Evolutionary conservation across 2,329 filamentous ascomycete species (phyloP).

Genomic region (Paecilomyces niveus): DNA sequence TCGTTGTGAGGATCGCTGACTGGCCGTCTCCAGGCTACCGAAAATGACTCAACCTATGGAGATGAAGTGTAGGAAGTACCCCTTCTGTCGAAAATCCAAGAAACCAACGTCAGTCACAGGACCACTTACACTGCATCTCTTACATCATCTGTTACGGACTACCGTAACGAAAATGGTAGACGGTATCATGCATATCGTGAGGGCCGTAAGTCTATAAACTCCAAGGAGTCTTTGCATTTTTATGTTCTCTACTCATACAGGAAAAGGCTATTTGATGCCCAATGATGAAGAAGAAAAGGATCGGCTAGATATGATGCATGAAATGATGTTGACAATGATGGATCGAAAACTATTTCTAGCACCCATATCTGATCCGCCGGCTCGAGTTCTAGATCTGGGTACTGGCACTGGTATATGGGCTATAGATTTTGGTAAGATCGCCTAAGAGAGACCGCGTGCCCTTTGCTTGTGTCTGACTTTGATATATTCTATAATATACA

Average conservation of each 20-base stretch:
- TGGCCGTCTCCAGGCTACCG: no score
- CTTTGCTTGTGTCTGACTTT: background rate
- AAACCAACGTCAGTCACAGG: background rate
- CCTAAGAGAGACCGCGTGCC: background rate
- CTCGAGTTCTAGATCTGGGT: slow-evolving; percentile 1
- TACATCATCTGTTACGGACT: slow-evolving; percentile 5
- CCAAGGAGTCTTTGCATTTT: no score
- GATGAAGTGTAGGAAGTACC: no score
- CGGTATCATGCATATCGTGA: no score
- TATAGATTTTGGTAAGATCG: slow-evolving; percentile 2
- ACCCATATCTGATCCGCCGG: background rate
- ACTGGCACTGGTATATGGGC: slow-evolving; percentile 4
- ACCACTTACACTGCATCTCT: no score
- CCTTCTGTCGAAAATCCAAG: background rate
- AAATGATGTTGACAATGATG: slow-evolving; percentile 1
- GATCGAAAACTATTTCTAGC: slow-evolving; percentile 1
- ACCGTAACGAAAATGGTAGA: slow-evolving; percentile 26
- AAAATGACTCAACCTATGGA: no score
- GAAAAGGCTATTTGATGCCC: slow-evolving; percentile 4
- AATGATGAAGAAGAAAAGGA: slow-evolving; percentile 3
- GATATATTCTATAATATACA: background rate
- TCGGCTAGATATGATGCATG: slow-evolving; percentile 3
- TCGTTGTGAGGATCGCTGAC: no score
- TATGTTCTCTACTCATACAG: background rate
- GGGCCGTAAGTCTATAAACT: slow-evolving; percentile 20